These are phyloP conservation scores for Cladosporium sp. DNA, from an alignment of 2,329 filamentous ascomycete genomes.

Conservation along the genomic window DNA sequence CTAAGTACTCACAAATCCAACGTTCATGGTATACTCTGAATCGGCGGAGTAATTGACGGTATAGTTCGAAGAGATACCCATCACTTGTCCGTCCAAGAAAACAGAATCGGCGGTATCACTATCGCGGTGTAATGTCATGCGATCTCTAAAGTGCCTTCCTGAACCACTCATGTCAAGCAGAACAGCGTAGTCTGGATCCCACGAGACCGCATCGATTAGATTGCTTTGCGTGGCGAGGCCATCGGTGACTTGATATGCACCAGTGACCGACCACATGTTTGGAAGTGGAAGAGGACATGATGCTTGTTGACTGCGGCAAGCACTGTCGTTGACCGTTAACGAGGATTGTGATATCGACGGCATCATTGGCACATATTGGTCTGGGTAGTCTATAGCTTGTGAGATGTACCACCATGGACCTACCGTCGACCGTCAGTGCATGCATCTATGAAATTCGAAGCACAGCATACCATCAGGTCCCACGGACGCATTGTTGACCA, in stretches of 20 bases:
- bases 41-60: neutral
- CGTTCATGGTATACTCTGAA: conserved; percentile 8
- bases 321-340: conserved; percentile 12
- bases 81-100: neutral
- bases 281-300: conserved; percentile 15
- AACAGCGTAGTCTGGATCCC: conserved; percentile 12
- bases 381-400: conserved; percentile 12
- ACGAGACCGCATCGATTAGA: neutral
- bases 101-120: neutral
- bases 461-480: conserved; percentile 13
- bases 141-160: conserved; percentile 7
- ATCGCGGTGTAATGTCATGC: conserved; percentile 10
- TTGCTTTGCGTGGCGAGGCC: conserved; percentile 2
- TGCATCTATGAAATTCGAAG: neutral
- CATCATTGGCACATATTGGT: conserved; percentile 2
- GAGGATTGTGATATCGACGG: conserved; percentile 14
- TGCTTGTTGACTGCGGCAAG: conserved; percentile 10
- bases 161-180: conserved; percentile 12
- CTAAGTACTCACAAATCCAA: conserved; percentile 13
- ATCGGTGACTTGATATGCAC: conserved; percentile 1
- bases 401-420: conserved; percentile 17
- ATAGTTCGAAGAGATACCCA: conserved; percentile 2
- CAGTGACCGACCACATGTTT: conserved; percentile 6
- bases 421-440: neutral
- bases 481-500: conserved; percentile 11